Evolutionary conservation across 164 flowering plant species (phyloP).

Genomic region (Sextonia rubra): DNA sequence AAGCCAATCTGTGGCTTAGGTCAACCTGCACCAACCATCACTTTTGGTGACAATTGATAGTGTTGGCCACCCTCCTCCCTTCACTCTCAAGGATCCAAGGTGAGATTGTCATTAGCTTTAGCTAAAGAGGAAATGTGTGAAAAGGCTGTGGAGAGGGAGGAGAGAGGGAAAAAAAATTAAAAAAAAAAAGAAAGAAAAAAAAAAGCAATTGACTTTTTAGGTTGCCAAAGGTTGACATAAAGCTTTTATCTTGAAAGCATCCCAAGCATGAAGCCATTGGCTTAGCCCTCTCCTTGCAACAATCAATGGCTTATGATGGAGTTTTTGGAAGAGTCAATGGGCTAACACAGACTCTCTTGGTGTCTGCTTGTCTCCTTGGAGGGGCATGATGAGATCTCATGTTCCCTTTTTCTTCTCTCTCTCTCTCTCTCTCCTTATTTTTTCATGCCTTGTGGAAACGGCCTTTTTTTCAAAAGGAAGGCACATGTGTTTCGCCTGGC

Average conservation of each 20-base stretch:
- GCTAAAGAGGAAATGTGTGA: constrained; percentile 14
- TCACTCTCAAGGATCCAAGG: constrained; percentile 35
- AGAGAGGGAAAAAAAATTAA: too few species aligned
- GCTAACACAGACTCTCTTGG: constrained; percentile 36
- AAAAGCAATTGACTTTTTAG: constrained; percentile 39
- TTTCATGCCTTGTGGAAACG: not conserved
- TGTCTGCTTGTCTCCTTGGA: constrained; percentile 41
- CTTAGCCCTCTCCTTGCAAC: constrained; percentile 13
- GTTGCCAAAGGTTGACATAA: constrained; percentile 21
- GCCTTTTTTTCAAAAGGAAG: not conserved
- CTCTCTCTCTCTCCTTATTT: too few species aligned
- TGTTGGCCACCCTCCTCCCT: constrained; percentile 41
- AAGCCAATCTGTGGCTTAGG: not conserved
- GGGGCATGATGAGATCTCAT: constrained; percentile 15
- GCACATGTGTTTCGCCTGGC: not conserved
- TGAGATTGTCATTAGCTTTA: constrained; percentile 6
- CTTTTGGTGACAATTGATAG: constrained; percentile 25
- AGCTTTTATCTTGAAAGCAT: constrained; percentile 26
- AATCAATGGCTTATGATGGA: constrained; percentile 38
- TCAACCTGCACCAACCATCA: constrained; percentile 15
- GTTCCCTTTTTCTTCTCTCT: not conserved
- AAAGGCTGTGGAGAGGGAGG: not conserved
- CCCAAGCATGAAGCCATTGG: constrained; percentile 26
- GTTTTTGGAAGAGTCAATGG: constrained; percentile 30
- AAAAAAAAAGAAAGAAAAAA: too few species aligned